Evolutionary conservation across 2,329 filamentous ascomycete genomes (phyloP), one percentile per base, ranked within the genome.

Genomic region (Cytospora leucostoma): DNA sequence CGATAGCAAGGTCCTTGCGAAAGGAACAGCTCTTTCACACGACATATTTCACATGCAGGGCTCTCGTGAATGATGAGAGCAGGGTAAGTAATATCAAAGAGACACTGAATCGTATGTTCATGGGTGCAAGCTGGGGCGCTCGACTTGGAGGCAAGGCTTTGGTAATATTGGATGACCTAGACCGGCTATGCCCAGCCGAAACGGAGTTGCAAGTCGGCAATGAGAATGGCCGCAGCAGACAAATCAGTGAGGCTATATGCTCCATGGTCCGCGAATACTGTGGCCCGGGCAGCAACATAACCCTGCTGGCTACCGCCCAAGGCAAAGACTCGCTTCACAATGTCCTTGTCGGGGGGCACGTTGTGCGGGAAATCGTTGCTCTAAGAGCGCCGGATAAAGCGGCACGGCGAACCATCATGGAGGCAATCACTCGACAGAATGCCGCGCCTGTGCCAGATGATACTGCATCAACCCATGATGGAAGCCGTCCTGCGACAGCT

Each of bases 331-430:
- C 92, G 0, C 79, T 99, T 56, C 95, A 99, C 75, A 93, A 91
- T 69, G 87, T 96, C 17, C 86, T 99, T 59, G 87, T 98, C 63
- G 92, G 94, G 27, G 92, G 93, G 0, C 94, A 98, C 74, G 88
- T 98, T 38, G 91, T 97, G 44, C 88, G 93, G 56, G 95, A 99
- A 73, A 97, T 97, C 66, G 80, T 98, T 37, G 88, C 89, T 52
- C 79, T 99, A 61, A 95, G 94, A 72, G 93, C 95, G 0, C 95
- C 95, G 0, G 91, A 94, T 70, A 99, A 99, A 76, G 93, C 97
- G 68, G 90, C 90, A 2, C 85, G 95, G 67, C 84, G 93, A 50
- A 88, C 88, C 68, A 88, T 99, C 2, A 84, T 98, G 72, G 92
- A 97, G 71, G 88, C 89, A 65, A 84, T 98, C 17, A 88, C 91